Evolutionary conservation across 169 alveolate genomes (phyloP).

Genomic region (Sarcocystis neurona): DNA sequence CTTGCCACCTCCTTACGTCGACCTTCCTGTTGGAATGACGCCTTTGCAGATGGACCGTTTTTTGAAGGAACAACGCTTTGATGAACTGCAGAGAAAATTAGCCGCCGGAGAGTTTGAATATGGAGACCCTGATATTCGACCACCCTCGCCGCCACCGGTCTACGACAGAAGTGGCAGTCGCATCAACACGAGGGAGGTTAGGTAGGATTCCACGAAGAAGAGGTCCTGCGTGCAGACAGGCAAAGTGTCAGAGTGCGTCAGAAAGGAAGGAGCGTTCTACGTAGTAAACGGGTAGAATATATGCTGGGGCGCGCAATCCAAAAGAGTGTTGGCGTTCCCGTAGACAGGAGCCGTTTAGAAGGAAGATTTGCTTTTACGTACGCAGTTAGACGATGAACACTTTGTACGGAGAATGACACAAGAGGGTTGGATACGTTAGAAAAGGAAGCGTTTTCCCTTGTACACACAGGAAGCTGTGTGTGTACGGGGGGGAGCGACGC

Average conservation of each 20-base stretch:
- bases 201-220: not conserved
- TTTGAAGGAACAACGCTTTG: constrained; percentile 88
- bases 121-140: constrained; percentile 90
- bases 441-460: no score
- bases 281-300: no score
- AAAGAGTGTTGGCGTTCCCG: no score
- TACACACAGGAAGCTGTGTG: no score
- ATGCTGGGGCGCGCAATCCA: no score
- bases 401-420: no score
- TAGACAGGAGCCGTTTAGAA: no score
- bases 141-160: constrained; percentile 91
- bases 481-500: no score
- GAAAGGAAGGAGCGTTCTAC: no score
- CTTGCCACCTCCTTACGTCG: constrained; percentile 89
- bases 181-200: constrained; percentile 87
- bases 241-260: not conserved
- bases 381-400: no score
- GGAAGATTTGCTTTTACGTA: no score
- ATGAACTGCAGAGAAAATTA: constrained; percentile 83
- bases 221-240: not conserved
- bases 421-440: no score
- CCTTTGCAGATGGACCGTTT: constrained; percentile 87
- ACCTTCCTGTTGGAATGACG: constrained; percentile 88
- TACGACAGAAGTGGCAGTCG: constrained; percentile 88
- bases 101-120: constrained; percentile 71